Percentiles rank a stretch among this genome's conserved stretches.
Conservation (phyloP, 1,284 basidiomycete species). For the Ganoderma boninense region DNA sequence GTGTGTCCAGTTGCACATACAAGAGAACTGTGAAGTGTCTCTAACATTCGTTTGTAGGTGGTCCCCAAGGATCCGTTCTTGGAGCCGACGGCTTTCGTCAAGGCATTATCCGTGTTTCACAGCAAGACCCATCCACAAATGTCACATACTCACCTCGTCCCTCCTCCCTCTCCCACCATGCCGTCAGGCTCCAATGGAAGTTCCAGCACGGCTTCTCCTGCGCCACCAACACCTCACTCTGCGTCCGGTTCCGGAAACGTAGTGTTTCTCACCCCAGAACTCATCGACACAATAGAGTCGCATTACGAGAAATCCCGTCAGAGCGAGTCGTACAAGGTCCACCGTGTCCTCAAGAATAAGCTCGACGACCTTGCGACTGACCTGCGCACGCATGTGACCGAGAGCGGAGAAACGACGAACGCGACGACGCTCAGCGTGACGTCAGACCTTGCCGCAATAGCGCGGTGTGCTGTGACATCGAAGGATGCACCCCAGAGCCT, state of each 20-base stretch:
- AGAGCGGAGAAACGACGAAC: slow-evolving; percentile 33
- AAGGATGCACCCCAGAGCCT: slow-evolving; percentile 49
- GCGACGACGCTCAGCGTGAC: slow-evolving; percentile 54
- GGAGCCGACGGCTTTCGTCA: slow-evolving; percentile 62
- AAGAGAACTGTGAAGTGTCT: slow-evolving; percentile 13
- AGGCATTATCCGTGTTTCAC: slow-evolving; percentile 38
- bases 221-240: slow-evolving; percentile 15
- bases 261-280: slow-evolving; percentile 53
- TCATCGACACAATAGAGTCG: slow-evolving; percentile 56
- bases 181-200: slow-evolving; percentile 25
- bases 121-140: slow-evolving; percentile 36
- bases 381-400: slow-evolving; percentile 41
- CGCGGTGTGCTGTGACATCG: slow-evolving; percentile 41
- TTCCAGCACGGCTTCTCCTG: slow-evolving; percentile 7
- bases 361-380: slow-evolving; percentile 54
- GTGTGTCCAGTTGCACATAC: slow-evolving; percentile 37
- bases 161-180: slow-evolving; percentile 30
- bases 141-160: slow-evolving; percentile 29
- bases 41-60: slow-evolving; percentile 40
- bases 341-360: slow-evolving; percentile 63
- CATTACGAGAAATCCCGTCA: slow-evolving; percentile 60
- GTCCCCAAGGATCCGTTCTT: slow-evolving; percentile 82
- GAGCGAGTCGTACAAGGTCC: slow-evolving; percentile 67
- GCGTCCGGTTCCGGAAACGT: slow-evolving; percentile 10
- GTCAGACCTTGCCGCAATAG: slow-evolving; percentile 50